Evolutionary conservation across 2,329 filamentous ascomycete species (phyloP), one percentile per base, ranked within the genome.

Genomic region (Aspergillus texensis): DNA sequence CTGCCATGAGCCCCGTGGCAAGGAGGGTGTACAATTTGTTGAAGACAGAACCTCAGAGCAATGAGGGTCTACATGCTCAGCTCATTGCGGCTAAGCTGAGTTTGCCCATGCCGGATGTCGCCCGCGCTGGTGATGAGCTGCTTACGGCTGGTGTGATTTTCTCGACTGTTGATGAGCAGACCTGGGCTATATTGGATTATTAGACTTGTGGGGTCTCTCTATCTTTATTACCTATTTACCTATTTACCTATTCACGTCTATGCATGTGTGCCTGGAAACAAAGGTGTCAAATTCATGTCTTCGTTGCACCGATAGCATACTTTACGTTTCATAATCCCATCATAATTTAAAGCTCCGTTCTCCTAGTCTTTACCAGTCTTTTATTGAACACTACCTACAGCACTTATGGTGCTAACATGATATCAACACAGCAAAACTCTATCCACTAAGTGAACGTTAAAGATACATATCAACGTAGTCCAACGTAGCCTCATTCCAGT

Each of bases 121-220:
- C 89, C 70, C 87, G 85, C 58, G 94, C 89, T n/a, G 88, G 91
- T 11, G 92, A 97, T 71, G 93, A 98, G 79, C 79, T 99, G 73
- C 78, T 93, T 50, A 83, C 83, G 2, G 80, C 87, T 61, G 92
- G 93, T 34, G 75, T 92, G 70, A 92, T 97, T 68, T 99, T 93
- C 80, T 92, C 93, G 32, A 99, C 96, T 11, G 86, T 96, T 62
- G 93, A 98, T 79, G 94, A 98, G 73, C 86, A 92, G 78, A 98
- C 94, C 0, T 98, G 92, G 90, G 92, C 93, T 50, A 83, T 96
- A 67, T 82, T 97, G 65, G 92, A 96, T 63, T 87, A 63, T 48
- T 70, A 69, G 53, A 36, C 30, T 60, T 39, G 4, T 10, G 52
- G 32, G 14, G 52, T 26, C 30, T n/a, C 26, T 21, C 19, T 14